phyloP scores from a whole-genome alignment of 345 rosid genomes.

The Syzygium oleosum region DNA sequence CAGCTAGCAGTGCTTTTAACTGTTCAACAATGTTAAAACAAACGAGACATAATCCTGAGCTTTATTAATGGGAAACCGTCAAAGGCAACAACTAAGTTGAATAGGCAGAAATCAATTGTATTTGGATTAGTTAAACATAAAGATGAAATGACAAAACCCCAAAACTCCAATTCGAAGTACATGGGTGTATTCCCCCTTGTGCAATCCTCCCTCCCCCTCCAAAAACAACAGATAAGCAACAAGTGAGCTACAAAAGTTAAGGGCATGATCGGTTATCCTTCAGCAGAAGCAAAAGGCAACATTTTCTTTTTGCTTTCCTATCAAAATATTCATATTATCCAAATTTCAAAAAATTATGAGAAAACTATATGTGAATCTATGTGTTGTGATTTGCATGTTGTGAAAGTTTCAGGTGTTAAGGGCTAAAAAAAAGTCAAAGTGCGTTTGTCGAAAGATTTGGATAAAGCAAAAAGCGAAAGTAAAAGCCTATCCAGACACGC shows the following conservation, averaged over 20 bases:
- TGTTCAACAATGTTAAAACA: constrained; percentile 6
- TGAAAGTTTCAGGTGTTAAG: not conserved
- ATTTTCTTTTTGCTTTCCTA: not conserved
- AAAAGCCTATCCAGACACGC: not conserved
- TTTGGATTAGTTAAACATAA: not conserved
- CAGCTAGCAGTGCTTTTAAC: constrained; percentile 61
- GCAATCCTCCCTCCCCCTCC: not conserved
- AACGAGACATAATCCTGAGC: not conserved
- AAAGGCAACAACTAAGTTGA: not conserved
- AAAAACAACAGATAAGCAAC: not conserved
- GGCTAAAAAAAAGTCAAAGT: not conserved
- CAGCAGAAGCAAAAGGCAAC: not conserved
- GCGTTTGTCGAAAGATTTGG: not conserved
- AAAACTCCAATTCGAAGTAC: not conserved
- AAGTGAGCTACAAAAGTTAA: not conserved
- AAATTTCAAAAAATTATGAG: no score
- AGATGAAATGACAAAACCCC: not conserved
- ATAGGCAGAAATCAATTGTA: not conserved
- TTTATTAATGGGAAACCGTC: not conserved
- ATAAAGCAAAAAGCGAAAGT: not conserved
- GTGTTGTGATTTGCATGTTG: not conserved
- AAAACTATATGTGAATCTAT: not conserved
- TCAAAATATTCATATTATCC: not conserved
- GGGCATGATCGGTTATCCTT: not conserved
- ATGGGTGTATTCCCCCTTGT: not conserved